These are phyloP conservation scores for Myochromella boudieri DNA, from an alignment of 768 basidiomycete species.

Conservation along the genomic window DNA sequence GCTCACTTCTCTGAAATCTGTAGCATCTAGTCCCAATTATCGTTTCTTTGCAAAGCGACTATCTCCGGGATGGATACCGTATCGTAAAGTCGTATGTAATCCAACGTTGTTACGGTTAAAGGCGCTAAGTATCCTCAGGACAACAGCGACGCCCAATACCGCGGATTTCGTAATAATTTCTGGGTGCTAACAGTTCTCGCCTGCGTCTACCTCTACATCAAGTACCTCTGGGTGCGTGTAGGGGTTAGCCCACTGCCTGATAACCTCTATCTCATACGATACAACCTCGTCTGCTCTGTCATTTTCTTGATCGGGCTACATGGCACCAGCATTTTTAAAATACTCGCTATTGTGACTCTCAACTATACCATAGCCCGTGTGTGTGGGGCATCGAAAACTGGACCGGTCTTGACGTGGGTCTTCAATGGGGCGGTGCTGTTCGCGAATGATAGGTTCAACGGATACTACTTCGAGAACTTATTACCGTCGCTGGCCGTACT, in stretches of 20 bases:
- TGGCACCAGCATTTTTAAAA: constrained; percentile 78
- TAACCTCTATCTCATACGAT: constrained; percentile 45
- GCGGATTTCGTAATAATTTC: constrained; percentile 80
- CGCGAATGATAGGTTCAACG: constrained; percentile 69
- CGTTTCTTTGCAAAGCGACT: constrained; percentile 54
- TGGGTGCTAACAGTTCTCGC: constrained; percentile 54
- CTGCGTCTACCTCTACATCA: constrained; percentile 53
- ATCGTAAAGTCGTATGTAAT: constrained; percentile 69
- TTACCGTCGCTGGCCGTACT: constrained; percentile 54
- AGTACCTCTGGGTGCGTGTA: constrained; percentile 45
- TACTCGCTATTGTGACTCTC: constrained; percentile 62
- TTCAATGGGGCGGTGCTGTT: constrained; percentile 79
- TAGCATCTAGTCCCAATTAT: constrained; percentile 80
- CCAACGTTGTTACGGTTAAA: constrained; percentile 1
- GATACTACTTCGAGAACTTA: constrained; percentile 67
- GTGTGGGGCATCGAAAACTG: constrained; percentile 39
- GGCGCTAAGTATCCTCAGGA: constrained; percentile 55
- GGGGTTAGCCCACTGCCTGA: constrained; percentile 19
- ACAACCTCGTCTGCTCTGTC: constrained; percentile 60
- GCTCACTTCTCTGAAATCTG: background rate
- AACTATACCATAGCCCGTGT: constrained; percentile 69
- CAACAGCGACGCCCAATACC: constrained; percentile 90
- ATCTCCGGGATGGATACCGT: constrained; percentile 79
- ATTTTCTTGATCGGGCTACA: constrained; percentile 74
- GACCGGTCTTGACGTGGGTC: constrained; percentile 65